phyloP scores from a whole-genome alignment of 2,329 filamentous ascomycete genomes.

The Lasiodiplodia theobromae region DNA sequence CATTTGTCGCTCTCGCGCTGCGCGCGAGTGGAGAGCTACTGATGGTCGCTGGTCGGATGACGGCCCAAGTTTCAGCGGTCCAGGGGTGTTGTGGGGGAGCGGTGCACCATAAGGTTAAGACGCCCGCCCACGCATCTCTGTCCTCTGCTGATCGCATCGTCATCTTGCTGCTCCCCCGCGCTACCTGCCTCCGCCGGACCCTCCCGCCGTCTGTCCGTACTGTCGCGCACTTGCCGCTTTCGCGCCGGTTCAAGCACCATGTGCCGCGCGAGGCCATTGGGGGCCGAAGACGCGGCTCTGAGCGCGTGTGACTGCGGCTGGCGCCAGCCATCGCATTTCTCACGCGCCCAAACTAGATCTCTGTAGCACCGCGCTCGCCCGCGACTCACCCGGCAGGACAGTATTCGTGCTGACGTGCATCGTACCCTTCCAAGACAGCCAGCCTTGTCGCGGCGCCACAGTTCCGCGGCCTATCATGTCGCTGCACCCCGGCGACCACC shows the following conservation, averaged over 20 bases:
- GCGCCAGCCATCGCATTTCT: constrained; percentile 28
- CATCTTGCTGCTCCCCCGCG: constrained; percentile 42
- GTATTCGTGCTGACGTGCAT: constrained; percentile 26
- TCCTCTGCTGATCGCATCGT: constrained; percentile 33
- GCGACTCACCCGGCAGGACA: background rate
- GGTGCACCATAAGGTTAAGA: constrained; percentile 7
- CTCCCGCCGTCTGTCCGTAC: background rate
- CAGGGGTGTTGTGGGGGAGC: constrained; percentile 7
- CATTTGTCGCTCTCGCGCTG: constrained; percentile 14
- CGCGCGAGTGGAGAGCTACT: constrained; percentile 2
- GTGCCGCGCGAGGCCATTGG: constrained; percentile 16
- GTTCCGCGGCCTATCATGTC: constrained; percentile 41
- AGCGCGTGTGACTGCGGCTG: constrained; percentile 22
- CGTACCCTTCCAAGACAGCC: constrained; percentile 5
- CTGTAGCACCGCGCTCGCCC: constrained; percentile 13
- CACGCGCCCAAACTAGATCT: constrained; percentile 18
- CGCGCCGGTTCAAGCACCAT: background rate
- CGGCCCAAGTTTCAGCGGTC: constrained; percentile 12
- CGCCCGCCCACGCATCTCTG: constrained; percentile 31
- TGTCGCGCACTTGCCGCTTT: background rate
- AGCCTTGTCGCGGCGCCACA: constrained; percentile 15
- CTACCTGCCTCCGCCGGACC: constrained; percentile 39
- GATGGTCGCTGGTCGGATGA: constrained; percentile 8
- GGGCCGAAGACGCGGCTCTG: constrained; percentile 19
- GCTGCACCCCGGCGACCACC: constrained; percentile 49